Evolutionary conservation across 805 yeast species (phyloP).

Genomic region (Nakazawaea anatomiae): DNA sequence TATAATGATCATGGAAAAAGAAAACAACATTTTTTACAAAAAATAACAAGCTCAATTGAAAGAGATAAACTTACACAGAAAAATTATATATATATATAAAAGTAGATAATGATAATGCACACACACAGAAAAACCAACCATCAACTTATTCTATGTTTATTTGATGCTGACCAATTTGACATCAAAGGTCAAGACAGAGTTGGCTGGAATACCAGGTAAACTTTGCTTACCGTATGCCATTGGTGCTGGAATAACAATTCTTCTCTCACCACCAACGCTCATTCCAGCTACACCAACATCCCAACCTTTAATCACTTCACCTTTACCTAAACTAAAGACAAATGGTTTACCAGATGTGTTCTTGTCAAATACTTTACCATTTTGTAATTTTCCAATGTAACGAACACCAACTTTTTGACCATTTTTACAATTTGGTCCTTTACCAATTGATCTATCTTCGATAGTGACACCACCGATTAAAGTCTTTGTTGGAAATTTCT

Average conservation of each 20-base stretch:
- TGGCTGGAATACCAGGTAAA: slow-evolving; percentile 96
- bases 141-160: slow-evolving; percentile 29
- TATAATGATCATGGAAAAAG: too few species aligned
- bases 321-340: slow-evolving; percentile 84
- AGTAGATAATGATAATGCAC: not conserved
- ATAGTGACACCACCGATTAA: slow-evolving; percentile 89
- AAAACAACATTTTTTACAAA: too few species aligned
- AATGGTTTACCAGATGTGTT: slow-evolving; percentile 98
- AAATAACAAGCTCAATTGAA: too few species aligned
- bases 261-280: slow-evolving; percentile 98
- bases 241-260: slow-evolving; percentile 91
- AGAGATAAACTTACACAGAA: too few species aligned
- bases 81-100: too few species aligned
- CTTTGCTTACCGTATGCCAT: slow-evolving; percentile 95
- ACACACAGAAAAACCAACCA: not conserved
- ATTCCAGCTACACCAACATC: slow-evolving; percentile 98
- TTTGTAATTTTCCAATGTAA: slow-evolving; percentile 95
- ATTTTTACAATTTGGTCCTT: slow-evolving; percentile 81
- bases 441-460: slow-evolving; percentile 89
- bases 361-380: slow-evolving; percentile 95
- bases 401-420: slow-evolving; percentile 93
- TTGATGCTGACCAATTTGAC: slow-evolving; percentile 88
- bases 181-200: slow-evolving; percentile 94
- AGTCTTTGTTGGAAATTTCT: slow-evolving; percentile 67
- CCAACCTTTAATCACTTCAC: slow-evolving; percentile 98